Evolutionary conservation across 2,329 filamentous ascomycete species (phyloP).

Genomic region (Leptographium wingfieldii): DNA sequence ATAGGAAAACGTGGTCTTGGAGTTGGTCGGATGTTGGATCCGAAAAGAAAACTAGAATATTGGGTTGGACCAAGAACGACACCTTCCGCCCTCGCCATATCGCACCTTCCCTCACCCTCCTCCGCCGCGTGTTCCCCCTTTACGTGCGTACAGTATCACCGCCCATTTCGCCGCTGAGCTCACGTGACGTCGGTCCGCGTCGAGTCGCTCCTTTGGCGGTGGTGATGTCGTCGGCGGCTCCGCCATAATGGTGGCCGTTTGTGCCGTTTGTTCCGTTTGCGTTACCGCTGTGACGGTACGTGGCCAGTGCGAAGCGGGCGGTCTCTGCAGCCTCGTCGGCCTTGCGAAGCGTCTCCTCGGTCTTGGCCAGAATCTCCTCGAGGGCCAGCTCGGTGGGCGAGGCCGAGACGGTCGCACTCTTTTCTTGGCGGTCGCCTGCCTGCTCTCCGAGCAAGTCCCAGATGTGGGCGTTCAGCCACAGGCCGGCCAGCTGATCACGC

Average conservation of each 20-base stretch:
- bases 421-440: constrained; percentile 4
- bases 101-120: background rate
- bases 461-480: constrained; percentile 52
- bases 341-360: constrained; percentile 31
- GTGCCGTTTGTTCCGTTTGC: constrained; percentile 7
- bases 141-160: constrained; percentile 34
- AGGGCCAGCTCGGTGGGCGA: constrained; percentile 29
- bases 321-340: constrained; percentile 35
- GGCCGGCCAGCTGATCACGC: constrained; percentile 36
- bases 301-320: constrained; percentile 28
- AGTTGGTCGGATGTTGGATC: background rate
- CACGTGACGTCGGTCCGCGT: constrained; percentile 38
- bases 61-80: background rate
- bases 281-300: constrained; percentile 18
- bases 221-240: constrained; percentile 4
- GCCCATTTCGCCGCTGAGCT: constrained; percentile 49
- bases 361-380: constrained; percentile 28
- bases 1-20: background rate
- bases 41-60: background rate
- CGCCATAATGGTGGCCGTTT: constrained; percentile 6
- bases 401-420: background rate
- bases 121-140: background rate
- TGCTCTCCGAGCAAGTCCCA: constrained; percentile 30
- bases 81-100: too few relatives aligned
- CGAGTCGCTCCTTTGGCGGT: constrained; percentile 15